Percentiles rank a stretch among this genome's conserved stretches.
These are phyloP conservation scores for Moesziomyces antarcticus DNA, from an alignment of 1,284 basidiomycete genomes.

Conservation along the genomic window DNA sequence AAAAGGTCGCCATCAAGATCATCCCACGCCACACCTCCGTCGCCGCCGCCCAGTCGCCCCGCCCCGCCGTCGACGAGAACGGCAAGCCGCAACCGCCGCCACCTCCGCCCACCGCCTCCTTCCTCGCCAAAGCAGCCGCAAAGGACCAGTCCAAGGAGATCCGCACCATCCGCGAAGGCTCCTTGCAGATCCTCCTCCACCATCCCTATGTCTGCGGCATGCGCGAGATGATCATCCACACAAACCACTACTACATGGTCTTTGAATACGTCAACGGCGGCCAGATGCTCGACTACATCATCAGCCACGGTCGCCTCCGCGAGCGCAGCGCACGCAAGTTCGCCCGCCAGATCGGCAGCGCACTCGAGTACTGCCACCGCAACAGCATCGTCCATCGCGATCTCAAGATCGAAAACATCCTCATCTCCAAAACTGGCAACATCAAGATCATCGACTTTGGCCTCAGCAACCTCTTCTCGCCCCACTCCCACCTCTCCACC, in stretches of 20 bases:
- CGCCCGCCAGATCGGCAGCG: slow-evolving; percentile 93
- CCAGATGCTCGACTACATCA: slow-evolving; percentile 99
- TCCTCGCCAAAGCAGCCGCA: slow-evolving; percentile 62
- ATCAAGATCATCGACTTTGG: slow-evolving; percentile 99
- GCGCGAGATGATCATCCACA: slow-evolving; percentile 81
- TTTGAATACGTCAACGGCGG: slow-evolving; percentile 98
- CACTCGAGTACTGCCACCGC: slow-evolving; percentile 94
- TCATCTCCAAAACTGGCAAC: slow-evolving; percentile 97
- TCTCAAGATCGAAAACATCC: slow-evolving; percentile 99
- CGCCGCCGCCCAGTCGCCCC: slow-evolving; percentile 69
- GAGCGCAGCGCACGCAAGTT: slow-evolving; percentile 97
- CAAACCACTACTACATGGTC: slow-evolving; percentile 95
- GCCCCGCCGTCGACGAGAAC: slow-evolving; percentile 67
- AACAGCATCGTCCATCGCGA: slow-evolving; percentile 98
- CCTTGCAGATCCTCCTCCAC: slow-evolving; percentile 89
- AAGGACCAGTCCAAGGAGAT: slow-evolving; percentile 97
- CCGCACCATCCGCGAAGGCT: slow-evolving; percentile 92
- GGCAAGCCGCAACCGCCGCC: slow-evolving; percentile 64
- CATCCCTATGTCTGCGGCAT: slow-evolving; percentile 99
- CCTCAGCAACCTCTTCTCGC: slow-evolving; percentile 95
- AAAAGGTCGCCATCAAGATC: slow-evolving; percentile 99
- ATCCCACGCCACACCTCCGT: slow-evolving; percentile 81
- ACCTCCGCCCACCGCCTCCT: slow-evolving; percentile 49
- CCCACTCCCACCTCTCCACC: slow-evolving; percentile 83
- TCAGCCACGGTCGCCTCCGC: slow-evolving; percentile 93